These are phyloP conservation scores for Penicillium sp. DNA, from an alignment of 2,329 filamentous ascomycete species.

Conservation along the genomic window DNA sequence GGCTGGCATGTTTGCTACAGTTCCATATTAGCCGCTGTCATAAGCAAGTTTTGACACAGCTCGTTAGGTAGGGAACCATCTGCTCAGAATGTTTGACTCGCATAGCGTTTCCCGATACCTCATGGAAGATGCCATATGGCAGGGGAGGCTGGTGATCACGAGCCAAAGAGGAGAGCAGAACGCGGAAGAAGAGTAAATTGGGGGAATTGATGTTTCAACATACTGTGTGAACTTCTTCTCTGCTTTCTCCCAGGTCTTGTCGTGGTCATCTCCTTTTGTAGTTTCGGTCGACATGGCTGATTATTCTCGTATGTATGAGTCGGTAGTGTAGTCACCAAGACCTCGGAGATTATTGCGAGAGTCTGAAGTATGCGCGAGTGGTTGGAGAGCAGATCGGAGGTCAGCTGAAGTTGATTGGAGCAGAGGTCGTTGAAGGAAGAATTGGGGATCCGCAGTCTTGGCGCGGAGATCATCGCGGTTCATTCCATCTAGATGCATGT, in stretches of 20 bases:
- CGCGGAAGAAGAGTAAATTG: background rate
- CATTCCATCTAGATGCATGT: background rate
- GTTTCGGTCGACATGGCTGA: conserved; percentile 24
- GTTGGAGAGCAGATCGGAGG: conserved; percentile 14
- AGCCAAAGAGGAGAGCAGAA: background rate
- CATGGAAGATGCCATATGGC: background rate
- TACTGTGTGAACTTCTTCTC: conserved; percentile 66
- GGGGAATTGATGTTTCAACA: conserved; percentile 22
- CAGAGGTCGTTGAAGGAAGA: conserved; percentile 21
- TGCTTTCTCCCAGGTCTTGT: conserved; percentile 60
- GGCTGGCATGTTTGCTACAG: conserved; percentile 77
- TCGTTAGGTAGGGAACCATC: background rate
- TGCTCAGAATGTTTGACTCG: background rate
- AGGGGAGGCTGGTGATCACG: background rate
- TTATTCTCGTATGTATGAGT: background rate
- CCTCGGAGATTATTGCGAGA: background rate
- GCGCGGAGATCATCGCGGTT: conserved; percentile 27
- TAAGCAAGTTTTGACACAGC: background rate
- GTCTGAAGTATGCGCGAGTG: background rate
- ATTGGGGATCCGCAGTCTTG: conserved; percentile 28
- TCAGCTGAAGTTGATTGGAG: conserved; percentile 23
- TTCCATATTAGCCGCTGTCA: background rate
- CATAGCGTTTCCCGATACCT: background rate
- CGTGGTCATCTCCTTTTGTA: conserved; percentile 17
- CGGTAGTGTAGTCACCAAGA: background rate